Evolutionary conservation across 2,329 filamentous ascomycete species (phyloP).

Genomic region (Diaporthe sp.): DNA sequence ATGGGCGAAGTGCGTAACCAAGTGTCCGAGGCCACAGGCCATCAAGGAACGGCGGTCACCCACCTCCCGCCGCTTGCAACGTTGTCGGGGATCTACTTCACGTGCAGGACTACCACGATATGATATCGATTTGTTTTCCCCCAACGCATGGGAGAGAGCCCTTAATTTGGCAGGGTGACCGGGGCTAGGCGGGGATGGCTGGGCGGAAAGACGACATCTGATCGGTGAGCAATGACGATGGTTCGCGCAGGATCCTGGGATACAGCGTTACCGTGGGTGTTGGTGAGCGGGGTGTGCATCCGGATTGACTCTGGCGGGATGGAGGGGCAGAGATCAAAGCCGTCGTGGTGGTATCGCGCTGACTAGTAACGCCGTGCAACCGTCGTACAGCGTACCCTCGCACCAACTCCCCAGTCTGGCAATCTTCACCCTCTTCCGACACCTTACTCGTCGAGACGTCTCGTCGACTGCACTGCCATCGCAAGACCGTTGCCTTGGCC

Average conservation of each 20-base stretch:
- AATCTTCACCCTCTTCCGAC: neutral
- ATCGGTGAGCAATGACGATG: conserved; percentile 17
- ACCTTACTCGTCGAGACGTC: conserved; percentile 14
- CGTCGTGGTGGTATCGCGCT: conserved; percentile 7
- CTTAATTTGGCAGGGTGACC: conserved; percentile 22
- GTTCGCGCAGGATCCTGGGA: neutral
- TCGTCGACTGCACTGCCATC: neutral
- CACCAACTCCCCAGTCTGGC: conserved; percentile 21
- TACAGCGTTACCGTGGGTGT: neutral
- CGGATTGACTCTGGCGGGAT: conserved; percentile 3
- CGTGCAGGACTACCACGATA: conserved; percentile 2
- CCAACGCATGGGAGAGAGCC: conserved; percentile 1
- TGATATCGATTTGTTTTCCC: neutral
- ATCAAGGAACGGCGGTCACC: conserved; percentile 22
- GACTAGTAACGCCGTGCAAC: conserved; percentile 17
- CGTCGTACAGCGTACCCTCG: neutral
- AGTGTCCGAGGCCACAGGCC: neutral
- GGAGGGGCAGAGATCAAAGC: conserved; percentile 14
- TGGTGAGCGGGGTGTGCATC: conserved; percentile 3
- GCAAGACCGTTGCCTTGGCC: neutral
- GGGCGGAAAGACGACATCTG: neutral
- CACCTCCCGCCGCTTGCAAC: conserved; percentile 18
- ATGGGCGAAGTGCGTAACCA: conserved; percentile 10
- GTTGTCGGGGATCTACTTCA: conserved; percentile 1
- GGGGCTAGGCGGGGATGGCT: conserved; percentile 12